A percentile compares a stretch with the other conserved stretches of the same genome.
Evolutionary conservation across 176 grass and related monocot genomes (phyloP).

Genomic region (Rhipidocladum racemiflorum): DNA sequence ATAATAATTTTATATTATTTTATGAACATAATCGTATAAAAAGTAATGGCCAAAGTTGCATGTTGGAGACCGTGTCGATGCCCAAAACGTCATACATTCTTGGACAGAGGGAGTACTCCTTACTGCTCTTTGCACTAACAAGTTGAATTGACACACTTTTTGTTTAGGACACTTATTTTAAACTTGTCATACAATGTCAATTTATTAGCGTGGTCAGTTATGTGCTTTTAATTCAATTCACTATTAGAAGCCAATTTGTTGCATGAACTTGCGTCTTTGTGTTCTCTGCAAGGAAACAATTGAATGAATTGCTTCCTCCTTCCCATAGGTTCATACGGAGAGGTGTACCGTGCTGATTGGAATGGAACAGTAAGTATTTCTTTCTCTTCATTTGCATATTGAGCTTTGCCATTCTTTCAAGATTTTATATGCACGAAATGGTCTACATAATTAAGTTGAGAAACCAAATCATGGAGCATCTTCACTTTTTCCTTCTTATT

Average conservation of each 20-base stretch:
- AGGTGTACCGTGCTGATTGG: constrained; percentile 99
- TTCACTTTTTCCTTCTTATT: constrained; percentile 6
- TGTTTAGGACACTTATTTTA: constrained; percentile 22
- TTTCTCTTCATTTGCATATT: constrained; percentile 36
- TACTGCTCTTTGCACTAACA: constrained; percentile 25
- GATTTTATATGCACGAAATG: constrained; percentile 8
- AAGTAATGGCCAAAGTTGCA: too few species aligned
- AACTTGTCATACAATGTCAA: constrained; percentile 8
- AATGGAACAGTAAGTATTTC: constrained; percentile 80
- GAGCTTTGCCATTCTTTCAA: constrained; percentile 24
- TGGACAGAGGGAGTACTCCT: not conserved
- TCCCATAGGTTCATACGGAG: constrained; percentile 89
- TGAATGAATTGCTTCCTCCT: constrained; percentile 34
- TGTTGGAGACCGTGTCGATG: too few species aligned
- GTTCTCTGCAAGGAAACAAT: constrained; percentile 20
- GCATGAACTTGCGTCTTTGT: constrained; percentile 14
- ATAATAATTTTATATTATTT: too few species aligned
- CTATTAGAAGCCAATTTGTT: constrained; percentile 10
- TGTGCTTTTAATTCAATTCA: constrained; percentile 25
- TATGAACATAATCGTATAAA: too few species aligned
- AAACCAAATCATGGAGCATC: constrained; percentile 17
- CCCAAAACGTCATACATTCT: too few species aligned
- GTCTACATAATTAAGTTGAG: not conserved
- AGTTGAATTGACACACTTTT: not conserved
- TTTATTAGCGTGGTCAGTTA: constrained; percentile 17